A percentile compares a stretch with the other conserved stretches of the same genome.
Evolutionary conservation across 2,329 filamentous ascomycete species (phyloP).

Genomic region (Aspergillus terreus): DNA sequence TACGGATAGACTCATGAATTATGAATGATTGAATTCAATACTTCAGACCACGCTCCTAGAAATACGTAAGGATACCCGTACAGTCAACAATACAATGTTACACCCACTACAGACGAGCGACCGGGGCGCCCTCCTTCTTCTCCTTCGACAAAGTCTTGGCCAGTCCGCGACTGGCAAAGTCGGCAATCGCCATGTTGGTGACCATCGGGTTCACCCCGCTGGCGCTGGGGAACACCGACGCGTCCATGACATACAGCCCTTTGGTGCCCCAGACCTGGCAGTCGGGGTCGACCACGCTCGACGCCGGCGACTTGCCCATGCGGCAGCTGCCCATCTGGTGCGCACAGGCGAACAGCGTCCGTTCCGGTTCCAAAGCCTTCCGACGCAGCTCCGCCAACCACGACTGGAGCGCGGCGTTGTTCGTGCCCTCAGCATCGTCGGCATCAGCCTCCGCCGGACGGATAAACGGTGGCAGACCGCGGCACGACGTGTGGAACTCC

Average conservation of each 20-base stretch:
- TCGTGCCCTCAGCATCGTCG: conserved; percentile 43
- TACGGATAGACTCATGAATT: neutral
- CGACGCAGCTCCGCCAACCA: conserved; percentile 52
- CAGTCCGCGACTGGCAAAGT: conserved; percentile 43
- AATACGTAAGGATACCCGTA: neutral
- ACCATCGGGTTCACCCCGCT: conserved; percentile 53
- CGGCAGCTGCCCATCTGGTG: conserved; percentile 52
- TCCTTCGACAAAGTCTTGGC: conserved; percentile 25
- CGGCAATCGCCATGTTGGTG: conserved; percentile 49
- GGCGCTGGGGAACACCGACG: conserved; percentile 49
- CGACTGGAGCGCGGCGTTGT: conserved; percentile 50
- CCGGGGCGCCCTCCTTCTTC: conserved; percentile 9
- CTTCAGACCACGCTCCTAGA: neutral
- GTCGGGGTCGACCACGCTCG: conserved; percentile 43
- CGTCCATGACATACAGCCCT: conserved; percentile 47
- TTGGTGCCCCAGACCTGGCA: conserved; percentile 47
- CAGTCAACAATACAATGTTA: neutral
- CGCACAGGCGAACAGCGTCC: conserved; percentile 41
- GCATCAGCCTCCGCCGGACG: conserved; percentile 33
- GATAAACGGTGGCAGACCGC: conserved; percentile 62
- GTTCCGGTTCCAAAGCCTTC: conserved; percentile 46
- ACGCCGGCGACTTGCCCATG: conserved; percentile 41
- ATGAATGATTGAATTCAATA: neutral
- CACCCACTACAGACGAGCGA: conserved; percentile 20
- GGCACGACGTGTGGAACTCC: conserved; percentile 69